Percentiles rank a stretch among this genome's conserved stretches.
phyloP scores from a whole-genome alignment of 345 rosid genomes.

The Salix exigua region DNA sequence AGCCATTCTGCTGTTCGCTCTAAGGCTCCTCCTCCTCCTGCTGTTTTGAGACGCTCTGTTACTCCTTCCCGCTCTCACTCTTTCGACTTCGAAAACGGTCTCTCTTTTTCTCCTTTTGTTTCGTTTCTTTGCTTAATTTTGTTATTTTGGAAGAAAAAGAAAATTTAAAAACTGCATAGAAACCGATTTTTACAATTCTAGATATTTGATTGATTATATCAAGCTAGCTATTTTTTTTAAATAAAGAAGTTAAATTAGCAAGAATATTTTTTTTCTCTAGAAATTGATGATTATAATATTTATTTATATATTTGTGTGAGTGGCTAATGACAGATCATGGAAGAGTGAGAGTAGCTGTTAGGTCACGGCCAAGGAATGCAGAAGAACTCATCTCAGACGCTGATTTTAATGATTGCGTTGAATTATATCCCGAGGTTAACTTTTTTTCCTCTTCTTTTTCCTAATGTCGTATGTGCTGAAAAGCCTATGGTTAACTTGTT shows the following conservation, averaged over 20 bases:
- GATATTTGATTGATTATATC: no score
- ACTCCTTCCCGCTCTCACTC: constrained; percentile 54
- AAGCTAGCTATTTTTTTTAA: no score
- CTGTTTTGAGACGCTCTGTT: constrained; percentile 55
- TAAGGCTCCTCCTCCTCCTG: constrained; percentile 9
- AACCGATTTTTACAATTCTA: not conserved
- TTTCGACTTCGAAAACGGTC: constrained; percentile 49
- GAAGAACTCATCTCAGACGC: constrained; percentile 74
- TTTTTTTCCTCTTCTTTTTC: not conserved
- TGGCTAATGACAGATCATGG: constrained; percentile 50
- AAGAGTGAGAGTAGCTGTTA: constrained; percentile 84
- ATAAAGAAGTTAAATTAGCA: not conserved
- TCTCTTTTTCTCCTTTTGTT: not conserved
- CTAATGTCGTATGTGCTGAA: not conserved
- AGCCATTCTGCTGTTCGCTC: constrained; percentile 25
- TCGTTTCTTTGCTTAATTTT: not conserved
- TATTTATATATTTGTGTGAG: not conserved
- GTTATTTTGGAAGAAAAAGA: no score
- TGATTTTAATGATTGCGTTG: constrained; percentile 82
- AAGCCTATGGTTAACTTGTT: not conserved
- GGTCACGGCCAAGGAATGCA: constrained; percentile 70
- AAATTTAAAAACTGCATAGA: not conserved
- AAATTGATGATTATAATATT: not conserved
- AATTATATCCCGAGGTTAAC: constrained; percentile 79
- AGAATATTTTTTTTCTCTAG: not conserved